Percentiles rank a stretch among this genome's conserved stretches.
Evolutionary conservation across 1,139 yeast species (phyloP).

Genomic region (Arxiozyma telluris): DNA sequence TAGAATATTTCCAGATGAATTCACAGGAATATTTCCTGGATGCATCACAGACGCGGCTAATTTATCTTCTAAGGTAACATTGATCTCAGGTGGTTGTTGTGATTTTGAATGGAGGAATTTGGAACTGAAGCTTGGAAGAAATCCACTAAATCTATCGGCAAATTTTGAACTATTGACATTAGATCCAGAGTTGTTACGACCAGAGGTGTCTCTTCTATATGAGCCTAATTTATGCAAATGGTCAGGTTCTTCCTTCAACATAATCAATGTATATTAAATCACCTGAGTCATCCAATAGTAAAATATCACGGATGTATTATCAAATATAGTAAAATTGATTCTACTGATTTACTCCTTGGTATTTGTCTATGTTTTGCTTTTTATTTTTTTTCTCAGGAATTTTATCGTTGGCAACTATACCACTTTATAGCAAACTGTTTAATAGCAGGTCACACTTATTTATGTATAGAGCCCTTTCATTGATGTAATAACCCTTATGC

Average conservation of each 20-base stretch:
- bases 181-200: slow-evolving; percentile 9
- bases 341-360: neutral
- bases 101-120: slow-evolving; percentile 24
- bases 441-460: too few species aligned
- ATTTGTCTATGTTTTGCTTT: neutral
- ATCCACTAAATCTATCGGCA: slow-evolving; percentile 25
- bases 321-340: neutral
- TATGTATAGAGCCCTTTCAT: neutral
- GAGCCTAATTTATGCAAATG: slow-evolving; percentile 19
- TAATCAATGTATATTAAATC: neutral
- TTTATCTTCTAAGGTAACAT: slow-evolving; percentile 1
- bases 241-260: neutral
- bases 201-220: slow-evolving; percentile 7
- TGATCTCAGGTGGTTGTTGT: slow-evolving; percentile 1
- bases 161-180: slow-evolving; percentile 24
- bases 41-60: slow-evolving; percentile 3
- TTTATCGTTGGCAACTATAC: neutral
- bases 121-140: slow-evolving; percentile 28
- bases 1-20: slow-evolving; percentile 3
- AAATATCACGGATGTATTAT: neutral
- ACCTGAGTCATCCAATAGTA: neutral
- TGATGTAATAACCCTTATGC: neutral
- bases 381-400: too few species aligned
- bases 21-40: neutral
- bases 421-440: neutral